Base-by-base conservation (phyloP, 2,329 filamentous ascomycete genomes). In the Simplicillium sp. region DNA sequence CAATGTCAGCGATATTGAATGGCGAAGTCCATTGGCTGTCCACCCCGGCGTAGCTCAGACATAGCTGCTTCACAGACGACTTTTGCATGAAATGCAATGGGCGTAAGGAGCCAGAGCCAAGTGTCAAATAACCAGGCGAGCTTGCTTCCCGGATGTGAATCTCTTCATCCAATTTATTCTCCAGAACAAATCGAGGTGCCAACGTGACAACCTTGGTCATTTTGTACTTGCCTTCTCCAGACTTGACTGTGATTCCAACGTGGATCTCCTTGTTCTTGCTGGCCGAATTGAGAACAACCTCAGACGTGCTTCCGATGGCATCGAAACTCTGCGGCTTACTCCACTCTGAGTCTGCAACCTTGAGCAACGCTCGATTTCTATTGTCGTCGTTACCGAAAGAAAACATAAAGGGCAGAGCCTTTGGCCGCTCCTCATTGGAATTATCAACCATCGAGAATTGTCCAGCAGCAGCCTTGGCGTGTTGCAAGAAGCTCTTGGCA, bases 321-420 rank as follows among this genome's bases (percentile, higher is more conserved):
- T 98, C 94, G 53, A 98, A 95, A 72, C 87, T 96, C 58, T 97
- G 90, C 1, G 90, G 87, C 57, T 92, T 95, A 65, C 92, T 97
- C 94, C 92, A 98, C 45, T 82, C 77, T 1, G 92, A 96, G 41
- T 94, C 84, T 5, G 84, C 87, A 33, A 96, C 78, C 63, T 87
- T 94, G 44, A 98, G 68, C 35, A 94, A 67, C 7, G 87, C 88
- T 49, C 92, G 80, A 59, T 98, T 98, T 51, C 87, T 87, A 51
- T 86, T 84, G 54, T 98, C 92, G 48, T 95, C 85, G 15, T 75
- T 87, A 2, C 80, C 77, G 58, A 84, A 98, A 0, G 92, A 95
- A 61, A 97, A 98, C 88, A 98, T 96, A 57, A 95, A 86, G 0
- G 94, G 92, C 29, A 84, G 66, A 1, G 88, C 82, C 57, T 87